Evolutionary conservation across 257 asterid species (phyloP), one percentile per base, ranked within the genome.

Genomic region (Solanum verrucosum): DNA sequence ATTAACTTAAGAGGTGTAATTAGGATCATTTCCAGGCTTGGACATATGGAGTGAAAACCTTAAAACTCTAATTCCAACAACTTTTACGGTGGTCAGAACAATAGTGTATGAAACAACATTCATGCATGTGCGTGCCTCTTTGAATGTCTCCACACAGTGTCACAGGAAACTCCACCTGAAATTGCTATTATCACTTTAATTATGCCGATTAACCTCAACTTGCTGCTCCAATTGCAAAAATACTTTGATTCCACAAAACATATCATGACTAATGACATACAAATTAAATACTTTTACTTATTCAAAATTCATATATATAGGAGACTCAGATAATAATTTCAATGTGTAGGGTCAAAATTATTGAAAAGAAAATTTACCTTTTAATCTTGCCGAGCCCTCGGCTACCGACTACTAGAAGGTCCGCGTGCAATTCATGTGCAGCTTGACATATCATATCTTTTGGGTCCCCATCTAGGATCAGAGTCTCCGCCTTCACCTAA

Each of bases 371-470:
- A 67, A 38, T 5, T 21, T 88, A 91, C 96, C 94, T 94, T 87
- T 91, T 87, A 87, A 94, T 90, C 85, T 90, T 92, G 67, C 98
- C 96, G 65, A 91, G 93, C 49, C 98, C 92, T n/a, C 95, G 93
- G 68, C 94, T 92, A 21, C 98, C 94, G 4, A 92, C 84, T 34
- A 90, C 94, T 38, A 94, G 88, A 74, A 93, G 94, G 89, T 93
- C 93, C 27, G 49, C 84, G 14, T 84, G 73, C 93, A 90, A 89
- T 70, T 87, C 90, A 31, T 91, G 93, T 3, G 91, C 94, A 42
- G 90, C 87, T 14, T 89, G 87, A 84, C 98, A 93, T 77, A 94
- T 92, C 90, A 23, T 90, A 49, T 93, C 94, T 87, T 92, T 94
- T 9, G 94, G 94, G 67, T 92, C 93, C 67, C 95, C 98, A 81